Evolutionary conservation across 2,329 filamentous ascomycete genomes (phyloP), one percentile per base, ranked within the genome.

Genomic region (Stemphylium vesicarium): DNA sequence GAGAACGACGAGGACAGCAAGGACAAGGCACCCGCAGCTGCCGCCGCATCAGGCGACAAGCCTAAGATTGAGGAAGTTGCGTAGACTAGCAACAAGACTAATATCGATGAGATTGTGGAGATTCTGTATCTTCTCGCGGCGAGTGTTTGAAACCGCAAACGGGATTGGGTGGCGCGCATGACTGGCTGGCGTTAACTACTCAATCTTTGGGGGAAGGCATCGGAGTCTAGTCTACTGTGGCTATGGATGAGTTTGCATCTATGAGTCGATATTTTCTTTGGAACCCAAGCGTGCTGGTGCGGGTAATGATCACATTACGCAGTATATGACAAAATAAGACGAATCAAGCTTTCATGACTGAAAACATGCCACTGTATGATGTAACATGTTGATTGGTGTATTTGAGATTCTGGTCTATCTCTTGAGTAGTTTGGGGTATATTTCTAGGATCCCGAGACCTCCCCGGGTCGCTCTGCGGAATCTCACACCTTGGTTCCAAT

Each of bases 21-120:
- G 53, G 61, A 62, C 50, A 46, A 63, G 58, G 39, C 50, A 42
- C 57, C 65, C 33, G 62, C 53, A 41, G 72, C 77, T 16, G 63
- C 77, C 18, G 63, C 56, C 31, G 70, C 51, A 39, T 57, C 64
- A 35, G 56, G 52, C 59, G 68, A 70, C 59, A 76, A 75, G 62
- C 71, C 72, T 58, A 79, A 80, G 77, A 80, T 81, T 57, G 77
- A 81, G 69, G 79, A 81, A 66, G 75, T 81, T 42, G 69, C 64
- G 36, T 69, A 66, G 60, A 61, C 18, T 33, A 41, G 47, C 53
- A 42, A 57, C 59, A 76, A 75, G 60, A 71, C 72, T 58, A 79
- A 80, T 77, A 80, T 81, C 57, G 77, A 81, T 69, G 79, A 81
- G 66, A 75, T 81, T 42, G 69, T 63, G 36, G 67, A 66, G 61